Evolutionary conservation across 768 basidiomycete species (phyloP).

Genomic region (Ephemerocybe angulata): DNA sequence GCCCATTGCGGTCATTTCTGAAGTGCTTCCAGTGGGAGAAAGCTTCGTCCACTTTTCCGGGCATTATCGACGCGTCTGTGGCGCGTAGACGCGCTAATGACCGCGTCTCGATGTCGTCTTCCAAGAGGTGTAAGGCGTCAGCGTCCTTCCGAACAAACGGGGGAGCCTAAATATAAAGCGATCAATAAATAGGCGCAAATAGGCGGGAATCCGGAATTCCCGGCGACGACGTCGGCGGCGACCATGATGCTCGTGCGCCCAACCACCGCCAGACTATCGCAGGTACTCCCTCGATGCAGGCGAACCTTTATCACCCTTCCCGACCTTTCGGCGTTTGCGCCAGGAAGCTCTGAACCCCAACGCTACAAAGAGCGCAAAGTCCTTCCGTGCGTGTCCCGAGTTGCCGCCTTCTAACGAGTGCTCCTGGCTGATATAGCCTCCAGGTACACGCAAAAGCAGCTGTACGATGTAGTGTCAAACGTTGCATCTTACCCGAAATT

Average conservation of each 20-base stretch:
- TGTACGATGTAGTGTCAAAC: constrained; percentile 86
- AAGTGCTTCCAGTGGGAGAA: too few species aligned
- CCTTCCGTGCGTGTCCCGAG: constrained; percentile 64
- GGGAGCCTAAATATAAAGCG: too few species aligned
- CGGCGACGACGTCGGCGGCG: neutral
- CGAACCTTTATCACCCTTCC: constrained; percentile 45
- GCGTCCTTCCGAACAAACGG: too few species aligned
- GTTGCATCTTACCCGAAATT: constrained; percentile 83
- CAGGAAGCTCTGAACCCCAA: constrained; percentile 44
- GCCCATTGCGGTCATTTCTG: too few species aligned
- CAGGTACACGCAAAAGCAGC: constrained; percentile 74
- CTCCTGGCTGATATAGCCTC: constrained; percentile 5
- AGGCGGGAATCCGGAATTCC: neutral
- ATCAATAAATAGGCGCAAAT: neutral
- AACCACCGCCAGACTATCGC: neutral
- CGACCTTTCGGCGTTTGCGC: constrained; percentile 42
- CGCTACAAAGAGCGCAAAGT: constrained; percentile 81
- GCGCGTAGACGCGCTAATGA: too few species aligned
- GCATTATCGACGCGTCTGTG: too few species aligned
- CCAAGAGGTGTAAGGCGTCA: too few species aligned
- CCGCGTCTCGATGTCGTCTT: too few species aligned
- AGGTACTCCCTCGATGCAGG: constrained; percentile 4
- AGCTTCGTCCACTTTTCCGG: too few species aligned
- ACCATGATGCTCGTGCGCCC: neutral
- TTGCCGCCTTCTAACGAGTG: constrained; percentile 4